Evolutionary conservation across 2,329 filamentous ascomycete genomes (phyloP).

Genomic region (Microascus cirrosus): DNA sequence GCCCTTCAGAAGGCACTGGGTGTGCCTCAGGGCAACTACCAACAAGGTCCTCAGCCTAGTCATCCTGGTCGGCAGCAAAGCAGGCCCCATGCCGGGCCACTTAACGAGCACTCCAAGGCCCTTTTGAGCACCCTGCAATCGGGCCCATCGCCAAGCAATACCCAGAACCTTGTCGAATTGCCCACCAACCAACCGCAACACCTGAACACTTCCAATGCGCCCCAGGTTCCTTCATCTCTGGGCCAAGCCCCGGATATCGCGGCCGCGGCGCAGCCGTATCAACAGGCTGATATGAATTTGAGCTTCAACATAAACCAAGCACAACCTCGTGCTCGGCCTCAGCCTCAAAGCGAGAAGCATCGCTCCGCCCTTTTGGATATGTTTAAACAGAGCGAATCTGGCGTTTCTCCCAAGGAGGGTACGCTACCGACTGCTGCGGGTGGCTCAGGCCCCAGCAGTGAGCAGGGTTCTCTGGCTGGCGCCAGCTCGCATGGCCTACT

Average conservation of each 20-base stretch:
- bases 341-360: constrained; percentile 20
- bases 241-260: neutral
- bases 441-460: constrained; percentile 6
- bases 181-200: neutral
- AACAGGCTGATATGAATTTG: neutral
- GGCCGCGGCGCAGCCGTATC: neutral
- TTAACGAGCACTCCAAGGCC: constrained; percentile 4
- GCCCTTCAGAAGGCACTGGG: neutral
- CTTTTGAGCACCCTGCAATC: neutral
- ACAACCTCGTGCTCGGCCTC: neutral
- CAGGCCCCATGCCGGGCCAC: neutral
- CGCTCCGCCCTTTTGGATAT: constrained; percentile 39
- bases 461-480: neutral
- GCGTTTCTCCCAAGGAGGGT: constrained; percentile 4
- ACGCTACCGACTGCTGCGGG: constrained; percentile 6
- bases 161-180: neutral
- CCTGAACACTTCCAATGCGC: neutral
- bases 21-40: neutral
- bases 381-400: constrained; percentile 32
- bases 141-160: neutral
- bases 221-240: neutral
- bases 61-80: constrained; percentile 2
- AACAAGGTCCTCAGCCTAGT: constrained; percentile 5
- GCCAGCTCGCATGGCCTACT: constrained; percentile 6
- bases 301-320: too few relatives aligned